Evolutionary conservation across 768 basidiomycete species (phyloP).

Genomic region (Dioszegia aurantiaca): DNA sequence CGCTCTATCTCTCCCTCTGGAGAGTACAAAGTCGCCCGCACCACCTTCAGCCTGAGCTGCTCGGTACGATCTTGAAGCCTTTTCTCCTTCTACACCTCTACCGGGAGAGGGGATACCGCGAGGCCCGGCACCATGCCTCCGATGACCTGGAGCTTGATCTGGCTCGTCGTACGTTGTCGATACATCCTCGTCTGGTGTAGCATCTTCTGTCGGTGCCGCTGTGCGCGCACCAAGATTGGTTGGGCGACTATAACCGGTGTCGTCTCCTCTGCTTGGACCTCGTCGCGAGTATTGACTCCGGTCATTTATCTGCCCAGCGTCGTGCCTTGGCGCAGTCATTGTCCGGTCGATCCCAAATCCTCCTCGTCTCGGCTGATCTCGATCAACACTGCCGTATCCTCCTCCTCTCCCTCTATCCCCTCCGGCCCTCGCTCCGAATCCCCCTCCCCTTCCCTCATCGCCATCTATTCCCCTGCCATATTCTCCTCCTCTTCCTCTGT

Average conservation of each 20-base stretch:
- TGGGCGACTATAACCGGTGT: neutral
- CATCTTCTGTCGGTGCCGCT: no score
- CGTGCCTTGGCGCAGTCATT: neutral
- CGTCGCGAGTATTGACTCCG: neutral
- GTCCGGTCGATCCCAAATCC: neutral
- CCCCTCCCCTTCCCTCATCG: no score
- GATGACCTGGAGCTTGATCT: neutral
- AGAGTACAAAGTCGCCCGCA: conserved; percentile 2
- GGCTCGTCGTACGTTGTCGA: neutral
- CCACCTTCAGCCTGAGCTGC: no score
- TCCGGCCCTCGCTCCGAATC: neutral
- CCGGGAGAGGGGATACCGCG: neutral
- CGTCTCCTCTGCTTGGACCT: neutral
- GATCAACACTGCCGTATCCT: neutral
- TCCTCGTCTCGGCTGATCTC: neutral
- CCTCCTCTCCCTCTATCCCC: neutral
- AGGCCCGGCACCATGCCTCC: neutral
- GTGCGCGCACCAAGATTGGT: no score
- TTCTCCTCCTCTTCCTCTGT: neutral
- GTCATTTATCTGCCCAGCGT: no score
- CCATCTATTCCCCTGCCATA: no score
- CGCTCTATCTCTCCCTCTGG: neutral
- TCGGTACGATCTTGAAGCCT: neutral
- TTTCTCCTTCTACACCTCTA: neutral
- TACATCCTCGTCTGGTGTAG: neutral